Evolutionary conservation across 495 filamentous ascomycete genomes (phyloP), one percentile per base, ranked within the genome.

Genomic region (Pseudomonodictys pantanalensis): DNA sequence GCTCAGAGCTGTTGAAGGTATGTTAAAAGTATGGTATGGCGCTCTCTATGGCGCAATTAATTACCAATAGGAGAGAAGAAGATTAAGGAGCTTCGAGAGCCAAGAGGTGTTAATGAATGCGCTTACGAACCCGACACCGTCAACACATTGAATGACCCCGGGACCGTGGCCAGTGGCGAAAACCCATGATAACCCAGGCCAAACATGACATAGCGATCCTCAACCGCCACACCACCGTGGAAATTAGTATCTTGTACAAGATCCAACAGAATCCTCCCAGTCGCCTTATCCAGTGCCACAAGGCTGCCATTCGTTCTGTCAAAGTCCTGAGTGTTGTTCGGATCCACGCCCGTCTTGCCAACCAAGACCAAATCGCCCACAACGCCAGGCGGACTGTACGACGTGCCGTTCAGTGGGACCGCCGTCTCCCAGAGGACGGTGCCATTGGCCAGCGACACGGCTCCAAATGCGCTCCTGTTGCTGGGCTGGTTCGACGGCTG

Each of bases 401-500:
- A 42, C 11, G 55, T 38, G 18, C 47, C 54, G 33, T 60, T 45
- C 24, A 7, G 5, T 18, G 55, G 43, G 9, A 59, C 57, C 8
- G 46, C 24, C 35, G 65, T 68, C 57, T 72, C 59, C 73, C 73
- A 75, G 0, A 72, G 51, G 3, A 72, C 29, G 3, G 22, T 23
- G 17, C 73, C 73, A 49, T 52, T 58, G 10, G 7, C 42, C 7
- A 75, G 41, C 39, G 55, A 47, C 8, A 63, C 69, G 12, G 74
- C 74, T 6, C 75, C 74, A 50, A 58, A 72, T 2, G 68, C 66
- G 32, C 69, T 71, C 22, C 64, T 71, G 23, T 65, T 67, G 22
- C 67, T 57, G 6, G 58, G 54, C 22, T 47, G n/a, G 26, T 55
- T 53, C 15, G 62, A 57, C 12, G 62, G 62, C 24, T 67, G 46